These are phyloP conservation scores for Globisporangium okanoganense DNA, from an alignment of 352 stramenopile genomes.

Conservation along the genomic window DNA sequence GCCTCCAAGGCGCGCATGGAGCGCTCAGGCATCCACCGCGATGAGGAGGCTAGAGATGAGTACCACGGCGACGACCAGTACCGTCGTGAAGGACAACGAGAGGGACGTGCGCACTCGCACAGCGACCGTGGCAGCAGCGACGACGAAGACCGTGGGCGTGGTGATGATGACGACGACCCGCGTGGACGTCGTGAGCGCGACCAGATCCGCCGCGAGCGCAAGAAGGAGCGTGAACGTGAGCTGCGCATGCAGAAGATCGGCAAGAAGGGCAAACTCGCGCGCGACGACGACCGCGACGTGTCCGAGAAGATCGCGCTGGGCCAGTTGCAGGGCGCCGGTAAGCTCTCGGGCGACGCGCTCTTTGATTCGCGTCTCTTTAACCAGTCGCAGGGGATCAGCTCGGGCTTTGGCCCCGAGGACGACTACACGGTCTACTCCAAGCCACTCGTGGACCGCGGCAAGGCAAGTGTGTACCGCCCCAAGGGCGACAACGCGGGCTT, in stretches of 20 bases:
- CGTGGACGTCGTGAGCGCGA: conserved; percentile 46
- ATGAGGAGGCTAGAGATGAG: conserved; percentile 31
- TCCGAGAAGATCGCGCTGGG: conserved; percentile 99
- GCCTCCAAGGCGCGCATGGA: conserved; percentile 93
- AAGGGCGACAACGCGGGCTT: conserved; percentile 86
- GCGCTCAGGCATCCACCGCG: conserved; percentile 64
- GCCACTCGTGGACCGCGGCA: conserved; percentile 92
- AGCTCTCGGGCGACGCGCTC: conserved; percentile 80
- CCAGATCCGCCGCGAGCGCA: conserved; percentile 89
- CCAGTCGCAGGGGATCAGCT: conserved; percentile 94
- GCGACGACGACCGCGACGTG: conserved; percentile 95
- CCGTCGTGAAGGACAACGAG: conserved; percentile 10
- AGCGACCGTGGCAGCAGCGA: conserved; percentile 9
- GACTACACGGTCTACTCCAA: conserved; percentile 99
- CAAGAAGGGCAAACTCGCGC: conserved; percentile 88
- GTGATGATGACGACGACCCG: conserved; percentile 62
- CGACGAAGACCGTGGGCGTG: conserved; percentile 29
- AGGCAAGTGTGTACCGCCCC: conserved; percentile 86
- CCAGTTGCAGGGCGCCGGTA: conserved; percentile 89
- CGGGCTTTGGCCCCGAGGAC: conserved; percentile 96
- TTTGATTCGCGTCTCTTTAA: conserved; percentile 99
- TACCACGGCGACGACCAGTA: conserved; percentile 12
- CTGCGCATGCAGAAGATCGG: conserved; percentile 95
- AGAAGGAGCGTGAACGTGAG: conserved; percentile 94
- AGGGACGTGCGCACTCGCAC: conserved; percentile 18